Evolutionary conservation across 176 grass and related monocot genomes (phyloP).

Genomic region (Avena insularis): DNA sequence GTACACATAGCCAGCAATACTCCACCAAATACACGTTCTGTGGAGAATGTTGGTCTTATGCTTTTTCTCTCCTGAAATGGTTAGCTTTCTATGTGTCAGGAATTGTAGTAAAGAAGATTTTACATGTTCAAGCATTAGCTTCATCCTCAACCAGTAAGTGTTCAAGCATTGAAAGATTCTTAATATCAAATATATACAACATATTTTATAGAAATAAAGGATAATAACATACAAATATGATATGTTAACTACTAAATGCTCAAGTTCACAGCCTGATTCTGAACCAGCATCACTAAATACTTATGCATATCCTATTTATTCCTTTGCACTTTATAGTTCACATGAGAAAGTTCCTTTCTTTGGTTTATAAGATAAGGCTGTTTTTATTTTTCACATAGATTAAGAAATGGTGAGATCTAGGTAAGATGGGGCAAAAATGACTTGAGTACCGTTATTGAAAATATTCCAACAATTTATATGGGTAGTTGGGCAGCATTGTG

Average conservation of each 20-base stretch:
- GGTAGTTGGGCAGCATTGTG: not conserved
- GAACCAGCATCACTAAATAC: constrained; percentile 12
- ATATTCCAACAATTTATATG: not conserved
- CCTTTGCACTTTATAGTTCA: not conserved
- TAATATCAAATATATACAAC: not conserved
- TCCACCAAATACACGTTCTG: constrained; percentile 89
- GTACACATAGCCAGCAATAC: constrained; percentile 93
- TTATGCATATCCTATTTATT: constrained; percentile 9
- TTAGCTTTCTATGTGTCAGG: constrained; percentile 28
- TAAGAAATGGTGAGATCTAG: constrained; percentile 1
- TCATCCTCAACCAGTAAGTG: not conserved
- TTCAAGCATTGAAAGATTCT: constrained; percentile 2
- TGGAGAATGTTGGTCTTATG: constrained; percentile 84
- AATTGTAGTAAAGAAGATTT: constrained; percentile 24
- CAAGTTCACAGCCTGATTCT: not conserved
- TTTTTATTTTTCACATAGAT: constrained; percentile 16
- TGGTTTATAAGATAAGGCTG: constrained; percentile 8
- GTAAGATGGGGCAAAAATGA: not conserved
- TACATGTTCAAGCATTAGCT: constrained; percentile 16
- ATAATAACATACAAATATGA: constrained; percentile 14
- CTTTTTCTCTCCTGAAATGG: constrained; percentile 96
- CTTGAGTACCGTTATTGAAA: not conserved
- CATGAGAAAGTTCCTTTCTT: not conserved
- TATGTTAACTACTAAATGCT: constrained; percentile 15
- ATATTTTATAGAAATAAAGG: constrained; percentile 9